Percentiles rank a stretch among this genome's conserved stretches.
Evolutionary conservation across 2,329 filamentous ascomycete species (phyloP).

Genomic region (Ploettnerulaceae sp.): DNA sequence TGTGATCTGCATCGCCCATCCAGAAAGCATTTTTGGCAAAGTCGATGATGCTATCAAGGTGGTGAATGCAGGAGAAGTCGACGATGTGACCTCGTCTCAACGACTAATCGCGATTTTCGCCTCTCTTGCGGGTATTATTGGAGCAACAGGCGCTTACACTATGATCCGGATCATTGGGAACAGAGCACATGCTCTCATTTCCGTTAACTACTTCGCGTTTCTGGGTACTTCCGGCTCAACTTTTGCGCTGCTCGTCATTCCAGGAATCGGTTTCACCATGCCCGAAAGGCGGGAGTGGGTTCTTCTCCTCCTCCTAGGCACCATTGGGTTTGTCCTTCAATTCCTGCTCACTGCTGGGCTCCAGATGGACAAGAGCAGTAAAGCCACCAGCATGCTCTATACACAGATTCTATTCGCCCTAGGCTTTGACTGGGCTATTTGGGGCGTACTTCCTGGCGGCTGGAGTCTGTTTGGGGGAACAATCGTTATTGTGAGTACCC

Average conservation of each 20-base stretch:
- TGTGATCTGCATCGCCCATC: constrained; percentile 78
- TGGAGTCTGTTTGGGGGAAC: constrained; percentile 31
- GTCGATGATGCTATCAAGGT: constrained; percentile 14
- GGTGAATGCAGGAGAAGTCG: constrained; percentile 10
- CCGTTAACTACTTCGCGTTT: constrained; percentile 76
- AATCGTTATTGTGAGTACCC: constrained; percentile 31
- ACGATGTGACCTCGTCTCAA: constrained; percentile 23
- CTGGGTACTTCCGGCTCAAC: constrained; percentile 65
- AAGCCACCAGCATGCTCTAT: constrained; percentile 59
- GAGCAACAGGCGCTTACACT: constrained; percentile 68
- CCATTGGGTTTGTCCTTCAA: constrained; percentile 78
- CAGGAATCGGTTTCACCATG: constrained; percentile 41
- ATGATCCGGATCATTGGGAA: constrained; percentile 75
- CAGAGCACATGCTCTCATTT: constrained; percentile 76
- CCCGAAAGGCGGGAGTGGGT: constrained; percentile 50
- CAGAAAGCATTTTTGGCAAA: constrained; percentile 23
- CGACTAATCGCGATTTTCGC: constrained; percentile 61
- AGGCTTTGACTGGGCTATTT: constrained; percentile 31
- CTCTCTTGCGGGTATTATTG: constrained; percentile 72
- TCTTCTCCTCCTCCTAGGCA: constrained; percentile 63
- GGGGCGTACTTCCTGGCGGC: constrained; percentile 28
- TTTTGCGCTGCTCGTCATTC: constrained; percentile 42
- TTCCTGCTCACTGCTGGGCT: constrained; percentile 79
- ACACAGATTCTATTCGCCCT: constrained; percentile 64
- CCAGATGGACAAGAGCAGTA: constrained; percentile 35